Percentiles rank a stretch among this genome's conserved stretches.
Conservation (phyloP, 2,329 filamentous ascomycete genomes). For the Ophiostoma angusticollis region DNA sequence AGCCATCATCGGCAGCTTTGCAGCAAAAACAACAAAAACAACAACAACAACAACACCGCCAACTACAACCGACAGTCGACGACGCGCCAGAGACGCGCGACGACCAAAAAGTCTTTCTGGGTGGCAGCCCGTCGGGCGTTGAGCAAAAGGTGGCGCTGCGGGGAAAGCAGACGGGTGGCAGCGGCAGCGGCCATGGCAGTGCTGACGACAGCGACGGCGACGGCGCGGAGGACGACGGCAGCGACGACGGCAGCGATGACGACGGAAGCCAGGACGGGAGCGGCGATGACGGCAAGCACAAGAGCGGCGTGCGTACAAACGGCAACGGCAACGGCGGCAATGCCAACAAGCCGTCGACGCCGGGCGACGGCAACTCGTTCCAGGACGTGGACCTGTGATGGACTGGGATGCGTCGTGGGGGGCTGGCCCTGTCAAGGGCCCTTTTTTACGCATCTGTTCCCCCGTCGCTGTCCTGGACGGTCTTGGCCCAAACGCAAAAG, state of each 20-base stretch:
- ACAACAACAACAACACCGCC: conserved; percentile 10
- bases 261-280: conserved; percentile 22
- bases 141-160: conserved; percentile 40
- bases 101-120: conserved; percentile 44
- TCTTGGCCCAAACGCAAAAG: too few relatives aligned
- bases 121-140: conserved; percentile 35
- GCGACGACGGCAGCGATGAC: conserved; percentile 18
- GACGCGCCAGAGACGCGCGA: conserved; percentile 19
- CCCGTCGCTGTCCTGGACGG: too few relatives aligned
- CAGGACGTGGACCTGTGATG: conserved; percentile 50
- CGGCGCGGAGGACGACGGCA: conserved; percentile 11
- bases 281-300: conserved; percentile 18
- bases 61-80: not conserved
- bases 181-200: conserved; percentile 13
- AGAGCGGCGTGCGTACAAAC: not conserved
- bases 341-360: conserved; percentile 23
- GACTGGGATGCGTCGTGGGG: too few relatives aligned
- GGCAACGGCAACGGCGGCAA: conserved; percentile 5
- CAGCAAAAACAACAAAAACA: conserved; percentile 16
- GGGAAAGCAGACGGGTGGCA: conserved; percentile 20
- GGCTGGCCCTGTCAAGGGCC: too few relatives aligned
- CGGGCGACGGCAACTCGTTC: conserved; percentile 46
- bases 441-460: too few relatives aligned
- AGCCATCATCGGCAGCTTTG: conserved; percentile 12
- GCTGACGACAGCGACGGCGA: conserved; percentile 10